Base-by-base conservation (phyloP, 768 basidiomycete species). In the Lentinus tigrinus region DNA sequence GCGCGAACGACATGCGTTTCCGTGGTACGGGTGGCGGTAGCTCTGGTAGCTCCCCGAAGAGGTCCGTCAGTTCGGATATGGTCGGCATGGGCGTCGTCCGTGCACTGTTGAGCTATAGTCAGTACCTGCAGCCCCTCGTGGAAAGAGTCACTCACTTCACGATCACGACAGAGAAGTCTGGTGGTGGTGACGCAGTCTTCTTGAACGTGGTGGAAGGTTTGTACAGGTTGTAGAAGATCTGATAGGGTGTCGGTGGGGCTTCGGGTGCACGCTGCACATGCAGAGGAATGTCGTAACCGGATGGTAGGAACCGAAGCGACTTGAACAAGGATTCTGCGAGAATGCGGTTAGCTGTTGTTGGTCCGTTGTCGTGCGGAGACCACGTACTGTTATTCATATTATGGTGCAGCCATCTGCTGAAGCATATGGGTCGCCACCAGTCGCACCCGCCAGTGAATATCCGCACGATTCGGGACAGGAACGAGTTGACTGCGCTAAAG, bases 191-290 rank as follows among this genome's bases (percentile, higher is more conserved):
- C 1, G 81, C 74, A 0, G 85, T 88, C 74, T 88, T 93, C 69
- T 84, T 88, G 75, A 86, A 96, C 8, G 89, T 79, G 0, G 93
- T 92, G 7, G 85, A 85, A 2, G 96, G 96, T 67, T 96, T 97
- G 76, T 95, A 96, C 4, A 93, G 77, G 66, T 97, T 89, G 72
- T 80, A 98, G 74, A 97, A 98, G 3, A 93, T 80, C 50, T 82
- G 77, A 70, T 95, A 98, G 0, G 89, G 88, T 1, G 87, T 82
- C 2, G 69, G 49, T 42, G 58, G 28, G 6, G 34, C 14, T 24
- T 38, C n/a, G 48, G 63, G 52, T 28, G 56, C 57, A 34, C 67
- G 63, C 4, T 72, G 65, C 47, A 74, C 65, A 43, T 77, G 70
- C 21, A 86, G 73, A 40, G 85, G 80, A 11, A 77, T 57, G 8